These are phyloP conservation scores for Micractinium conductrix DNA, from an alignment of 139 green algal species.

Conservation along the genomic window DNA sequence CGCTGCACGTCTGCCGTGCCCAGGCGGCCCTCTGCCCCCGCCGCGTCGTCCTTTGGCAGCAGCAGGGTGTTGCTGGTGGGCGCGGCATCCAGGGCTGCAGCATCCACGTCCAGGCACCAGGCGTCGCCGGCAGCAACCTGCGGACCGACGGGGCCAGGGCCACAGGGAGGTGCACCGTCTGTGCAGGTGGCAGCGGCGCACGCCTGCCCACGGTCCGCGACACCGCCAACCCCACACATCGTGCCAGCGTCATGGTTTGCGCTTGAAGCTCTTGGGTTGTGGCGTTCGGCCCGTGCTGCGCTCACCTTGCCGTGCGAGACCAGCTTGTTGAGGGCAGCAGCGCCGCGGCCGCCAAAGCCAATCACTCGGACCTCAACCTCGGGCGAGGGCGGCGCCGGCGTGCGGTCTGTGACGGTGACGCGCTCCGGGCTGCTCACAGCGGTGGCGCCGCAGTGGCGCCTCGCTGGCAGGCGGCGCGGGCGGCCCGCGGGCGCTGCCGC, in stretches of 20 bases:
- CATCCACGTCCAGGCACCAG: conserved; percentile 61
- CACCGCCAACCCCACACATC: too few relatives aligned
- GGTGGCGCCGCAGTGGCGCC: neutral
- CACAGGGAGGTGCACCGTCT: too few relatives aligned
- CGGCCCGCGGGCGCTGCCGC: neutral
- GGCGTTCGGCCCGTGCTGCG: too few relatives aligned
- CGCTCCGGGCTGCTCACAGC: conserved; percentile 1
- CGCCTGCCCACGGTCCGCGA: too few relatives aligned
- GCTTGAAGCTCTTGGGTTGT: too few relatives aligned
- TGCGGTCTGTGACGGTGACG: conserved; percentile 13
- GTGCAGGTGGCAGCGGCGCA: too few relatives aligned
- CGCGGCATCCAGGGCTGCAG: conserved; percentile 27
- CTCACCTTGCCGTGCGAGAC: conserved; percentile 32
- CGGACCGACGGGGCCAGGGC: neutral
- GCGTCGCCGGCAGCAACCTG: conserved; percentile 31
- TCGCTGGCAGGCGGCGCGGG: neutral
- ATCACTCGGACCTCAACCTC: conserved; percentile 61
- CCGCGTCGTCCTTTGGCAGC: conserved; percentile 47
- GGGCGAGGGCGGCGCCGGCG: conserved; percentile 1
- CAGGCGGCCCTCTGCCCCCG: conserved; percentile 9
- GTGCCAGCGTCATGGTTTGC: too few relatives aligned
- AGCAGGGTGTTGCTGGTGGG: conserved; percentile 28
- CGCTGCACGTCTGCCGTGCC: conserved; percentile 27
- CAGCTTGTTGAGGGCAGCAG: conserved; percentile 65
- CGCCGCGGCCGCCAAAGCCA: conserved; percentile 68